Evolutionary conservation across 331 rosid species (phyloP).

Genomic region (Cucumis variabilis): DNA sequence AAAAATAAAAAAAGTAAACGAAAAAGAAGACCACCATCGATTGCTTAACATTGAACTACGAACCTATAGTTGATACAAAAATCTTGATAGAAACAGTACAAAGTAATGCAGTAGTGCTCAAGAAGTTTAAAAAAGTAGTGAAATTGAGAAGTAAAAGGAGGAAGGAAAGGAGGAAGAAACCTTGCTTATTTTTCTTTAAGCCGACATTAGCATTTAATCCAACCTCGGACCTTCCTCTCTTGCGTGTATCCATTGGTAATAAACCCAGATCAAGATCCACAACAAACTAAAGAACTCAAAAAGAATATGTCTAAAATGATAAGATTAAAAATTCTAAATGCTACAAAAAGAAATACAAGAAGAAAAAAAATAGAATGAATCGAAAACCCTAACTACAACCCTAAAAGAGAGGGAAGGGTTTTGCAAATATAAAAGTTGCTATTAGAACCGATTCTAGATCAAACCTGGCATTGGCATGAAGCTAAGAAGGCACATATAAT

Average conservation of each 20-base stretch:
- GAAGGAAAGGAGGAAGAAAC: conserved; percentile 43
- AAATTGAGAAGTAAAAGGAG: conserved; percentile 14
- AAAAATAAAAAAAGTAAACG: not conserved
- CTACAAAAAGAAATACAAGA: not conserved
- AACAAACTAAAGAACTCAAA: conserved; percentile 25
- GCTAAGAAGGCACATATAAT: not conserved
- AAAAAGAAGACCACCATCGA: not conserved
- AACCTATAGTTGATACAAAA: not conserved
- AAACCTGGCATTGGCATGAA: conserved; percentile 62
- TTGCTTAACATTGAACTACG: not conserved
- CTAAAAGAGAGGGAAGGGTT: conserved; percentile 42
- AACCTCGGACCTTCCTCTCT: conserved; percentile 75
- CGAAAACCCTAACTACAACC: conserved; percentile 61
- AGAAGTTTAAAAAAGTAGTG: not conserved
- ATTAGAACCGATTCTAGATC: conserved; percentile 72
- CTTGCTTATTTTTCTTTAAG: conserved; percentile 77
- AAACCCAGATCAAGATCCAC: conserved; percentile 58
- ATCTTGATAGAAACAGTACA: not conserved
- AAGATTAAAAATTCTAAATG: not conserved
- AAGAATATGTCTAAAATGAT: not conserved
- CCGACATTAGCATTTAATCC: conserved; percentile 70
- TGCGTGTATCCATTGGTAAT: conserved; percentile 73
- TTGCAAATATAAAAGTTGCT: conserved; percentile 14
- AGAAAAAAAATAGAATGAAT: not conserved
- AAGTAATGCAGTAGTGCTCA: not conserved